A percentile compares a stretch with the other conserved stretches of the same genome.
Conservation (phyloP, 768 basidiomycete genomes). For the Nidularia pulvinata region DNA sequence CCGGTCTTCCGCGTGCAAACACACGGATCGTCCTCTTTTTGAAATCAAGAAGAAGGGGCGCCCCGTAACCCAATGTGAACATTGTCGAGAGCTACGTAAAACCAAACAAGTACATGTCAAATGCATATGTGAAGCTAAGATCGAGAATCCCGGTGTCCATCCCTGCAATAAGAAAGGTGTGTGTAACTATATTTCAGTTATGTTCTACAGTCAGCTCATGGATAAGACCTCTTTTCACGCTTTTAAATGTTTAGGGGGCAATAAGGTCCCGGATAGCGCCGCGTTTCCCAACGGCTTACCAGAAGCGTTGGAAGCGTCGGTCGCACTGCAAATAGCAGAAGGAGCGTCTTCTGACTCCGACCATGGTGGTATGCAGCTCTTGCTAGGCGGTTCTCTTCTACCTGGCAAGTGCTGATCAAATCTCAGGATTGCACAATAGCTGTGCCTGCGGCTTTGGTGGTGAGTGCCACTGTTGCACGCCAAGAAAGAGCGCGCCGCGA, state of each 20-base stretch:
- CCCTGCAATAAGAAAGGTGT: conserved; percentile 62
- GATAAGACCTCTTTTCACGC: conserved; percentile 35
- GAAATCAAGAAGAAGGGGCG: conserved; percentile 95
- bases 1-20: conserved; percentile 86
- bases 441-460: conserved; percentile 53
- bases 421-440: conserved; percentile 35
- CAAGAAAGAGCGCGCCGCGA: conserved; percentile 39
- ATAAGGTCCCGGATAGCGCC: conserved; percentile 66
- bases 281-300: conserved; percentile 83
- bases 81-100: conserved; percentile 85
- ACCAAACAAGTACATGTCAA: conserved; percentile 86
- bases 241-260: conserved; percentile 39
- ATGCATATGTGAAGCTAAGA: conserved; percentile 81
- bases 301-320: conserved; percentile 66
- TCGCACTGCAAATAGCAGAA: conserved; percentile 47
- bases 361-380: conserved; percentile 61
- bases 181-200: conserved; percentile 20
- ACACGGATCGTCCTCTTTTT: conserved; percentile 85
- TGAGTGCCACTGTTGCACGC: conserved; percentile 59
- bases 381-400: conserved; percentile 36
- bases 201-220: conserved; percentile 33
- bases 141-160: conserved; percentile 51
- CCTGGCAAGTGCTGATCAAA: conserved; percentile 42
- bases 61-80: conserved; percentile 88
- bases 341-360: conserved; percentile 59